Percentiles rank a stretch among this genome's conserved stretches.
Evolutionary conservation across 2,329 filamentous ascomycete genomes (phyloP).

Genomic region (Metarhizium humberi): DNA sequence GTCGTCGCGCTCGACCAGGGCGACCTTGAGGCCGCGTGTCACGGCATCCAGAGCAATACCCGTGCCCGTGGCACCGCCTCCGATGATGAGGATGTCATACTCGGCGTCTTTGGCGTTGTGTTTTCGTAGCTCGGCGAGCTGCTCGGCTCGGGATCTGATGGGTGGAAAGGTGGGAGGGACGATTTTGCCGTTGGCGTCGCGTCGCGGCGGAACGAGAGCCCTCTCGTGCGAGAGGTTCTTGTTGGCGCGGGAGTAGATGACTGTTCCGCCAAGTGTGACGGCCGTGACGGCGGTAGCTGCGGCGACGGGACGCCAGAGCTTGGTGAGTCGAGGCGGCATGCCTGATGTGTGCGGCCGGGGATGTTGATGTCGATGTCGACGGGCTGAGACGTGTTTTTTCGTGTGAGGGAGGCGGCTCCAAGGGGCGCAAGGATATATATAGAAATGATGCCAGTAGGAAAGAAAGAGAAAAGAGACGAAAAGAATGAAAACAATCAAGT

Average conservation of each 20-base stretch:
- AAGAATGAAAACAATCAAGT: too few relatives aligned
- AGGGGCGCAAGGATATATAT: too few relatives aligned
- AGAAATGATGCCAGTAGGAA: too few relatives aligned
- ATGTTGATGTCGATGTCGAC: too few relatives aligned
- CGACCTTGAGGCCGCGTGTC: conserved; percentile 70
- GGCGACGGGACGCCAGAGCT: conserved; percentile 25
- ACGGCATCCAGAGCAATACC: conserved; percentile 76
- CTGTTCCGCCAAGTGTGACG: conserved; percentile 19
- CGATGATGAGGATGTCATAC: conserved; percentile 73
- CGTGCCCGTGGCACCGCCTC: conserved; percentile 69
- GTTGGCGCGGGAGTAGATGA: conserved; percentile 19
- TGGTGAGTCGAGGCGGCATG: conserved; percentile 27
- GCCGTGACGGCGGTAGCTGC: conserved; percentile 20
- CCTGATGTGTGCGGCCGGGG: background rate
- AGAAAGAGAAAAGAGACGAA: too few relatives aligned
- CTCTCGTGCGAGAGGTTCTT: conserved; percentile 21
- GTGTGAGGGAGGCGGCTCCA: too few relatives aligned
- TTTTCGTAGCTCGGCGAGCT: conserved; percentile 30
- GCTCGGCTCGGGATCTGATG: conserved; percentile 24
- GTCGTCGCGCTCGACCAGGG: conserved; percentile 73
- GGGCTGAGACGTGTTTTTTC: too few relatives aligned
- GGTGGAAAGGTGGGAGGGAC: conserved; percentile 27
- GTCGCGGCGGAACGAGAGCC: conserved; percentile 24
- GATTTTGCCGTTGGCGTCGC: conserved; percentile 27
- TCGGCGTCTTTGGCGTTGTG: conserved; percentile 24